Percentiles rank a stretch among this genome's conserved stretches.
Conservation (phyloP, 108 stramenopile genomes). For the Cylindrotheca closterium region DNA sequence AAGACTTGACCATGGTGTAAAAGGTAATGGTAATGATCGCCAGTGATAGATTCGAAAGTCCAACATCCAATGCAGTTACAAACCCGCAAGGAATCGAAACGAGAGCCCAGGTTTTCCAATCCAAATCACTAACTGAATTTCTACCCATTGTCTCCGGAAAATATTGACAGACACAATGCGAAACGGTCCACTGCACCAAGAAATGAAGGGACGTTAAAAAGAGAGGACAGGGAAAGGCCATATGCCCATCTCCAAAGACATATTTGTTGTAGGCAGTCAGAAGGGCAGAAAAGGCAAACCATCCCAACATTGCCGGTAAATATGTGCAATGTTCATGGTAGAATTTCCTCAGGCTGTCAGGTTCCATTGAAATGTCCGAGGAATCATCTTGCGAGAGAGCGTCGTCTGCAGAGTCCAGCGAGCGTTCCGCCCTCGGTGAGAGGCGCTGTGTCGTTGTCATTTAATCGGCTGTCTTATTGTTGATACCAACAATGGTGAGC, state of each 20-base stretch:
- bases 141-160: constrained; percentile 65
- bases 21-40: constrained; percentile 81
- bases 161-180: constrained; percentile 39
- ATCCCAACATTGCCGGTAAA: constrained; percentile 80
- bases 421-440: too few relatives aligned
- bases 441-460: too few relatives aligned
- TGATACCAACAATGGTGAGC: too few relatives aligned
- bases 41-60: constrained; percentile 77
- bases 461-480: too few relatives aligned
- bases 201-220: constrained; percentile 85
- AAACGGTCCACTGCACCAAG: constrained; percentile 77
- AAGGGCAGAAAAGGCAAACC: constrained; percentile 85
- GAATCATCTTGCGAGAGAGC: too few relatives aligned
- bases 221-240: constrained; percentile 81
- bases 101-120: constrained; percentile 63
- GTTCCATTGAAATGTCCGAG: neutral
- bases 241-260: constrained; percentile 70
- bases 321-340: constrained; percentile 74
- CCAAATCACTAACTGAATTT: constrained; percentile 56
- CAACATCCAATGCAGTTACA: constrained; percentile 77
- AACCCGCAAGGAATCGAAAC: constrained; percentile 82
- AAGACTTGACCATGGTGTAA: constrained; percentile 89
- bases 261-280: constrained; percentile 58
- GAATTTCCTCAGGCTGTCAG: constrained; percentile 20
- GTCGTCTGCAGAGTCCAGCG: too few relatives aligned